phyloP scores from a whole-genome alignment of 192 early-diverging fungal genomes.

The Mortierella hygrophila region DNA sequence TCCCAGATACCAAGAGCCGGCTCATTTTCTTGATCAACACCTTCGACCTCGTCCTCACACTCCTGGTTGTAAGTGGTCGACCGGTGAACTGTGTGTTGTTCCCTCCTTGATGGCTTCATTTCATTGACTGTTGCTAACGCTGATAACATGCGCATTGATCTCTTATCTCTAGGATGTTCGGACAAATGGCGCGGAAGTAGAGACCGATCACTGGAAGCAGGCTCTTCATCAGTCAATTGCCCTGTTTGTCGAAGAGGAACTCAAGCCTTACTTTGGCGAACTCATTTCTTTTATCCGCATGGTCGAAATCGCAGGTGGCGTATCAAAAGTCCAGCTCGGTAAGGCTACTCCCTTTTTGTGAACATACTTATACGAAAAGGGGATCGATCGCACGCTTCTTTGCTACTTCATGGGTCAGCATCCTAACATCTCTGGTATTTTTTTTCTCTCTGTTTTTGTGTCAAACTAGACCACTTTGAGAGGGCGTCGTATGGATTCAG shows the following conservation, averaged over 20 bases:
- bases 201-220: slow-evolving; percentile 70
- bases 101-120: background rate
- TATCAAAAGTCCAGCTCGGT: slow-evolving; percentile 65
- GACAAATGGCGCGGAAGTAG: slow-evolving; percentile 59
- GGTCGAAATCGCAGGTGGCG: slow-evolving; percentile 73
- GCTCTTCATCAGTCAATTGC: slow-evolving; percentile 73
- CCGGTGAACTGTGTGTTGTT: background rate
- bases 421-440: background rate
- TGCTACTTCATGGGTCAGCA: background rate
- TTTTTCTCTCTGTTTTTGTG: background rate
- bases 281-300: slow-evolving; percentile 86
- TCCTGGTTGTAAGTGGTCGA: slow-evolving; percentile 74
- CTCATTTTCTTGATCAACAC: slow-evolving; percentile 96
- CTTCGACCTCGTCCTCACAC: slow-evolving; percentile 87
- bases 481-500: slow-evolving; percentile 82
- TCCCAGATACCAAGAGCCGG: slow-evolving; percentile 74
- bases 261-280: slow-evolving; percentile 83
- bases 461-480: slow-evolving; percentile 69
- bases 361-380: background rate
- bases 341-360: slow-evolving; percentile 3
- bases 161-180: slow-evolving; percentile 59
- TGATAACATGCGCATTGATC: background rate
- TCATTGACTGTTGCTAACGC: background rate
- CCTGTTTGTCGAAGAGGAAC: slow-evolving; percentile 91
- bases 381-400: too few species aligned